Percentiles rank a stretch among this genome's conserved stretches.
Conservation (phyloP, 495 filamentous ascomycete species). For the Haplographium delicatum region DNA sequence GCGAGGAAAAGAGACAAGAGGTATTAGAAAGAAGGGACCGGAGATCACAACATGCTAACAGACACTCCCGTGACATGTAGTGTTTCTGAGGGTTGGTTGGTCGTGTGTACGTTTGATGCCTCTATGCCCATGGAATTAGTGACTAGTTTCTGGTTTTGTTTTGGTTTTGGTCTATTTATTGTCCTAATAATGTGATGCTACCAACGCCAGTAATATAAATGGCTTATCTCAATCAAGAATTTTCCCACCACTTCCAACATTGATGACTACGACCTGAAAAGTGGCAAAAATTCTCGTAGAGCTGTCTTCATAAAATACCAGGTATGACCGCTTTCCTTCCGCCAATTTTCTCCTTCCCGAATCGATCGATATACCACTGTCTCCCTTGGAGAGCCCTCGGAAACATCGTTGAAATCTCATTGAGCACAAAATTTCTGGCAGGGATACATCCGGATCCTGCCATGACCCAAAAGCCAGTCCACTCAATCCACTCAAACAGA, state of each 20-base stretch:
- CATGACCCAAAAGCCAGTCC: slow-evolving; percentile 79
- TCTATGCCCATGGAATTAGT: neutral
- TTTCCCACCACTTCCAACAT: no score
- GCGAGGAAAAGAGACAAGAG: slow-evolving; percentile 13
- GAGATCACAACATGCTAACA: neutral
- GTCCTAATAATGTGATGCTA: neutral
- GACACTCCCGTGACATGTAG: neutral
- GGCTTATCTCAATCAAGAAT: no score
- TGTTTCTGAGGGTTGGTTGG: neutral
- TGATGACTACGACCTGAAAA: no score
- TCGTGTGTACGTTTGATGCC: neutral
- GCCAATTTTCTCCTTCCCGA: slow-evolving; percentile 73
- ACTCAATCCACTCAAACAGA: slow-evolving; percentile 93
- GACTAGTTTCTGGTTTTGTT: neutral
- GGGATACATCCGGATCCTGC: slow-evolving; percentile 57
- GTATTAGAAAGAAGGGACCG: slow-evolving; percentile 5
- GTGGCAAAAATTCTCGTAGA: neutral
- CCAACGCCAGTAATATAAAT: neutral
- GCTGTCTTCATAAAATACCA: slow-evolving; percentile 49
- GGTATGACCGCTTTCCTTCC: slow-evolving; percentile 79
- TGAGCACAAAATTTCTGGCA: slow-evolving; percentile 73
- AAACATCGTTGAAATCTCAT: slow-evolving; percentile 85
- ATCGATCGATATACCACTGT: slow-evolving; percentile 83
- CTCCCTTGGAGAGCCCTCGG: slow-evolving; percentile 79
- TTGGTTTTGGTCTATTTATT: neutral